Evolutionary conservation across 1,284 basidiomycete genomes (phyloP), one percentile per base, ranked within the genome.

Genomic region (Chiua sp.): DNA sequence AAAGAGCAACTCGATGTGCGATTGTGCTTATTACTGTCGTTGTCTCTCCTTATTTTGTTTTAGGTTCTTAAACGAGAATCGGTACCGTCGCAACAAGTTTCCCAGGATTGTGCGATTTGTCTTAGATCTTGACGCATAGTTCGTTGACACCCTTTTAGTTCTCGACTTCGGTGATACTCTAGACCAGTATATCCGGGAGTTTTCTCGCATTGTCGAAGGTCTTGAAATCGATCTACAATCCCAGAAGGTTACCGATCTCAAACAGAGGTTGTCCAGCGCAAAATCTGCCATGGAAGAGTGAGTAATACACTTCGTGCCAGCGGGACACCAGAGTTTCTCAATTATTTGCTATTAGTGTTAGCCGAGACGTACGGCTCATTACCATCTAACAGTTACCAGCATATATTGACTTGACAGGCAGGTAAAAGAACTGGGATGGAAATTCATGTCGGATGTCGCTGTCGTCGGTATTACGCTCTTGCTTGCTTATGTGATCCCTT

Each of bases 361-460:
- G 58, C 33, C 33, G 26, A 60, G 65, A 67, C 46, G 66, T 70
- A 16, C 1, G 63, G 11, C 30, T n/a, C 32, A 18, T 6, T 16
- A 42, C 39, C 20, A 7, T 47, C 1, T 44, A 22, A 33, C 7
- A 28, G 10, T 33, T 46, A 8, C 15, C 16, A n/a, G n/a, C 39
- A 30, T 32, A 10, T 50, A 16, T 55, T 67, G 49, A 67, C 37
- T 7, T 23, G 6, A 39, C 23, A 32, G 8, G 28, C 46, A 67
- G 66, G 48, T 67, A 30, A 70, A 66, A 51, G 56, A 60, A 51
- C 7, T 67, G 26, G 65, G 55, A 16, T 66, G 63, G 59, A 70
- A 66, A 30, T 55, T 67, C 3, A 59, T 56, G 10, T 22, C 51
- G 18, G 66, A 67, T 4, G n/a, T 70, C 16, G 47, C 65, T 23